Evolutionary conservation across 306 rosid species (phyloP), one percentile per base, ranked within the genome.

Genomic region (Trichosanthes truncata): DNA sequence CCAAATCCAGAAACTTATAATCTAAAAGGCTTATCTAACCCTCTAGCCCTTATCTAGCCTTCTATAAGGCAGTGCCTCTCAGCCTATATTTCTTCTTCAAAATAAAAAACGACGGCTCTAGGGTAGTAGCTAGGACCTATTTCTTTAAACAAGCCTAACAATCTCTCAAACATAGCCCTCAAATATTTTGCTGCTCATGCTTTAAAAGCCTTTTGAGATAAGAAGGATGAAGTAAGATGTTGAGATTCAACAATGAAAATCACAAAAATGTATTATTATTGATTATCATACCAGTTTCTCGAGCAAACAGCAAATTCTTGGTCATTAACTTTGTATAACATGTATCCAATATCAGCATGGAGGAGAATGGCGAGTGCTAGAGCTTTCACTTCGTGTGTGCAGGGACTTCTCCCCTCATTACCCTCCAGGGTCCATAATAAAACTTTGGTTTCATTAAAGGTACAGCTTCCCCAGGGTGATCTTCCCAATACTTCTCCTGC

Each of bases 401-500:
- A 41, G 86, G 88, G 25, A 78, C 91, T 31, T 89, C 88, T 53
- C 97, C 98, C 25, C 80, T 74, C 84, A 89, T 78, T 82, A 89
- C 76, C 84, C 79, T 91, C 97, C 96, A 91, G 41, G 96, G 97
- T 69, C 97, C 98, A 62, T 68, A 41, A 84, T 91, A 91, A 82
- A 91, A 93, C 83, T 67, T 87, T 55, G 98, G 98, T 80, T 66
- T 84, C 98, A 90, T 93, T 31, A 90, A 79, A 78, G 98, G 98
- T 76, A 93, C 93, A 31, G 59, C 84, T 80, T 84, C 87, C 48
- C 96, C 96, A 17, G 96, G 97, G 59, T 91, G 93, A 60, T 93
- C 96, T 85, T 91, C 97, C 98, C 98, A 93, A 82, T 91, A 93
- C 81, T 91, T 93, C 80, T 93, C 98, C 96, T 93, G 88, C 81